Evolutionary conservation across 148 eudicot species (phyloP), one percentile per base, ranked within the genome.

Genomic region (Amaranthus hypochondriacus): DNA sequence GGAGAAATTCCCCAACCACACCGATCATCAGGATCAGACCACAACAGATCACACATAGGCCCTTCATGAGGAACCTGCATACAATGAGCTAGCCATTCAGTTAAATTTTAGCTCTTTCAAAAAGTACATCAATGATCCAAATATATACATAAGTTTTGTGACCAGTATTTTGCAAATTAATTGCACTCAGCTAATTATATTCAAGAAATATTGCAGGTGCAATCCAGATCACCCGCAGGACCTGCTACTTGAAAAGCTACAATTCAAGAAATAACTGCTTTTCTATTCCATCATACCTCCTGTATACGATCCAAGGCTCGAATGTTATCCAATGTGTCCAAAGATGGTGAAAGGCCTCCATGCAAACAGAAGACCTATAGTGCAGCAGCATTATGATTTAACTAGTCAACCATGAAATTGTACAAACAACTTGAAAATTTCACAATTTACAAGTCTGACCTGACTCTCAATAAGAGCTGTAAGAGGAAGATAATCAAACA

Each of bases 1-100:
- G 98, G 98, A 18, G 98, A 93, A 61, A 93, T 93, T 58, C 98
- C 98, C 98, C 98, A 93, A 58, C 98, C 98, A 77, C 98, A 94
- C 47, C 98, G 92, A 75, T 94, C 97, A 74, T 94, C 98, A 10
- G 98, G 98, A 81, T 94, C 98, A 51, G 97, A 92, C 98, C 98
- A 94, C 80, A 94, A 82, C 54, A 94, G 96, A 76, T 94, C 98
- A 69, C 98, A 94, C 98, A 94, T 94, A n/a, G 98, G 98, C 77
- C 98, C 98, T 89, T 94, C 98, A 77, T 91, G 98, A 68, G 98
- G 98, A 43, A 94, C 97, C 98, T 94, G 79, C 56, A 78, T 48
- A 70, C 4, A 54, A 48, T 50, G 10, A 18, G 39, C 39, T 28
- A 28, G 39, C 39, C 39, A 28, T 2, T 28, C 39, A 28, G 39